Evolutionary conservation across 176 grass and related monocot species (phyloP).

Genomic region (Thalia dealbata): DNA sequence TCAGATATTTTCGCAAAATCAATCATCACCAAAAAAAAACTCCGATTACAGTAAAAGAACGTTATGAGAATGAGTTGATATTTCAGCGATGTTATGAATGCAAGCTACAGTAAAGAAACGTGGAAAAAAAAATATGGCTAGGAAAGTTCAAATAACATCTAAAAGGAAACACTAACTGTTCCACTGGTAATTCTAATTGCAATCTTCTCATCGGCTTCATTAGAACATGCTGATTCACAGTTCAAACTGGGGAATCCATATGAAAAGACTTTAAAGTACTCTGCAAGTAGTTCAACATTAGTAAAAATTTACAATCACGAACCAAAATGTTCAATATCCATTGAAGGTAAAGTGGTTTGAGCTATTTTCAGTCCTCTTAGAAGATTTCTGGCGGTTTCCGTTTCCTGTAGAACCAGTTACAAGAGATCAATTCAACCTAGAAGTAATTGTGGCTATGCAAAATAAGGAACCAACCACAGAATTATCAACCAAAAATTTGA

Average conservation of each 20-base stretch:
- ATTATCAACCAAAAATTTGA: not conserved
- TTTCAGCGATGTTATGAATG: not conserved
- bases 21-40: too few species aligned
- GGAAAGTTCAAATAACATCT: not conserved
- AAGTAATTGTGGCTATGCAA: slow-evolving; percentile 7
- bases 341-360: slow-evolving; percentile 36
- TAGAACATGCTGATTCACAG: not conserved
- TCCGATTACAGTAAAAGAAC: too few species aligned
- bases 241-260: not conserved
- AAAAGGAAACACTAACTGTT: not conserved
- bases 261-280: not conserved
- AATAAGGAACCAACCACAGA: slow-evolving; percentile 11
- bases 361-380: slow-evolving; percentile 58
- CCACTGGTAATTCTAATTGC: not conserved
- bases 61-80: not conserved
- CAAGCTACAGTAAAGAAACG: not conserved
- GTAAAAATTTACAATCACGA: not conserved
- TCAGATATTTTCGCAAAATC: too few species aligned
- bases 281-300: not conserved
- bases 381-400: slow-evolving; percentile 70
- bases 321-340: slow-evolving; percentile 65
- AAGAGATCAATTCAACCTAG: not conserved
- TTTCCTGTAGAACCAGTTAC: slow-evolving; percentile 50
- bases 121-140: not conserved
- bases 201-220: not conserved